Percentiles rank a stretch among this genome's conserved stretches.
Evolutionary conservation across 345 rosid genomes (phyloP).

Genomic region (Sisymbrium altissimum): DNA sequence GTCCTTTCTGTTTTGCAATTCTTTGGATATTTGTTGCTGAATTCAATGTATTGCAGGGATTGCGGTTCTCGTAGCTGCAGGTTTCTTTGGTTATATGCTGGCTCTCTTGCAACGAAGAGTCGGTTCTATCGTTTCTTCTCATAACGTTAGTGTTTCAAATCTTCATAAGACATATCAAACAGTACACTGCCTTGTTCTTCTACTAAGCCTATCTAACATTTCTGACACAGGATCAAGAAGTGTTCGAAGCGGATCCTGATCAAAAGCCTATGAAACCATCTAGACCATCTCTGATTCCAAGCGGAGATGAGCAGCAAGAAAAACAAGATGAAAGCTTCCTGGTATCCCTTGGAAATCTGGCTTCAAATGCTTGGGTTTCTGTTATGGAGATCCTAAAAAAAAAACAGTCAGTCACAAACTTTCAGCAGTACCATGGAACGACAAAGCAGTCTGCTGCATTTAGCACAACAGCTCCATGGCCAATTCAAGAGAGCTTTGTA

Average conservation of each 20-base stretch:
- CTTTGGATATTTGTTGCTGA: neutral
- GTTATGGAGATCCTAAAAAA: conserved; percentile 44
- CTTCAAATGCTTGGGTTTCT: conserved; percentile 50
- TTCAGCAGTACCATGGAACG: conserved; percentile 44
- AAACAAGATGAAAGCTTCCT: conserved; percentile 78
- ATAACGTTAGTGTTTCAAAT: conserved; percentile 44
- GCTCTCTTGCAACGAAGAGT: conserved; percentile 86
- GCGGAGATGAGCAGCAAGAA: conserved; percentile 57
- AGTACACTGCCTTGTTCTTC: neutral
- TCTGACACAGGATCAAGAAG: conserved; percentile 50
- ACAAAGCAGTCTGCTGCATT: conserved; percentile 29
- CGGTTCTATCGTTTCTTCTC: conserved; percentile 64
- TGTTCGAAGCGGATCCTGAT: conserved; percentile 32
- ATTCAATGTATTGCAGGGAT: conserved; percentile 47
- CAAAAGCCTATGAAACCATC: conserved; percentile 62
- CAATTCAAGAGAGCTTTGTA: conserved; percentile 87
- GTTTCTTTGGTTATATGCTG: conserved; percentile 92
- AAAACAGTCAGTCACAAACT: conserved; percentile 35
- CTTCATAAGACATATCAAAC: neutral
- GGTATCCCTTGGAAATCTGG: conserved; percentile 63
- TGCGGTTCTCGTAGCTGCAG: conserved; percentile 89
- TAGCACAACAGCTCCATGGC: conserved; percentile 58
- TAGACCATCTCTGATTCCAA: conserved; percentile 87
- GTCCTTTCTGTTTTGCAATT: neutral
- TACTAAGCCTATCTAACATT: neutral